A percentile compares a stretch with the other conserved stretches of the same genome.
phyloP scores from a whole-genome alignment of 139 green algal species.

The Helicosporidium sp. region DNA sequence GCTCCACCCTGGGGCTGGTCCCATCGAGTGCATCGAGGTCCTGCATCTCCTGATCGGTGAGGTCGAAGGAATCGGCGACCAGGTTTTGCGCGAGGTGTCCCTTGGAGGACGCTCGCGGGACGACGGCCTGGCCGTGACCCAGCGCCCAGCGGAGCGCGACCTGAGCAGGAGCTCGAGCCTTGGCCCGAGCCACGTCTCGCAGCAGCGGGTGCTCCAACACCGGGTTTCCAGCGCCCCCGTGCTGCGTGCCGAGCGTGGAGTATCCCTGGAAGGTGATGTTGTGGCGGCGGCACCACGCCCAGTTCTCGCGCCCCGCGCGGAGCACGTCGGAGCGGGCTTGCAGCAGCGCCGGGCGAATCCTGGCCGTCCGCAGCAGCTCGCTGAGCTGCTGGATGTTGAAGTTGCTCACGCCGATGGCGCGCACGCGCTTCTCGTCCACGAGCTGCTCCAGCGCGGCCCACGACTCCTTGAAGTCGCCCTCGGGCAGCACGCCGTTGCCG shows the following conservation, averaged over 20 bases:
- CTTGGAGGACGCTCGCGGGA: slow-evolving; percentile 21
- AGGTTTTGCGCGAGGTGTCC: slow-evolving; percentile 28
- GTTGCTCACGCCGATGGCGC: slow-evolving; percentile 61
- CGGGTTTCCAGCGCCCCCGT: slow-evolving; percentile 23
- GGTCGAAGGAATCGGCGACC: slow-evolving; percentile 25
- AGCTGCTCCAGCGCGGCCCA: slow-evolving; percentile 45
- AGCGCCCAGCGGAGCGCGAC: slow-evolving; percentile 49
- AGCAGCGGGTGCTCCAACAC: slow-evolving; percentile 26
- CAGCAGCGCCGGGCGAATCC: slow-evolving; percentile 40
- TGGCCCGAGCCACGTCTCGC: slow-evolving; percentile 3
- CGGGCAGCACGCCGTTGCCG: slow-evolving; percentile 2
- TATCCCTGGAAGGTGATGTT: slow-evolving; percentile 45
- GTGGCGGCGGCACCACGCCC: slow-evolving; percentile 23
- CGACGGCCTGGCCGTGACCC: slow-evolving; percentile 27
- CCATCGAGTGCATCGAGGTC: slow-evolving; percentile 27
- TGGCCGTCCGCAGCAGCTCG: slow-evolving; percentile 31
- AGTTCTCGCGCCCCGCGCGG: slow-evolving; percentile 9
- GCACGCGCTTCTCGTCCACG: slow-evolving; percentile 14
- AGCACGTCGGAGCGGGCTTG: slow-evolving; percentile 29
- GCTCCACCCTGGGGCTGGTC: neutral
- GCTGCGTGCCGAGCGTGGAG: slow-evolving; percentile 48
- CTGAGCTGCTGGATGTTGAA: slow-evolving; percentile 43
- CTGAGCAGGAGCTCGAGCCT: slow-evolving; percentile 19
- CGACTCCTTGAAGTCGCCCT: slow-evolving; percentile 32
- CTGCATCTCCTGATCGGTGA: slow-evolving; percentile 30